Base-by-base conservation (phyloP, 2,329 filamentous ascomycete species). In the Apiospora sp. region DNA sequence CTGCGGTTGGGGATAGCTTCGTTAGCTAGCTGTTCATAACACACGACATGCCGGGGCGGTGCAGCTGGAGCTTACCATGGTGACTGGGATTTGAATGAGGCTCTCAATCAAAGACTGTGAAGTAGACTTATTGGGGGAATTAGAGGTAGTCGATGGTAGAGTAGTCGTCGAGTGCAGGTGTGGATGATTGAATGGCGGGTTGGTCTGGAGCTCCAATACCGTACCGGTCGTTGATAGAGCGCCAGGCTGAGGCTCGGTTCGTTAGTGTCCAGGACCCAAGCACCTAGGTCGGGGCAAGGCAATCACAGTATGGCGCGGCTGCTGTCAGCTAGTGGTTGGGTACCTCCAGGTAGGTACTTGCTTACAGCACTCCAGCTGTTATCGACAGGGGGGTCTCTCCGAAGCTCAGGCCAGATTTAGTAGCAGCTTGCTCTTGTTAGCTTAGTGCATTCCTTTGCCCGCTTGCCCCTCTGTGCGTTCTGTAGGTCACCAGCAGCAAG, bases 1-100 rank as follows among this genome's bases (percentile, higher is more conserved):
- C 95, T 98, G 82, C 30, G 48, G 46, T 73, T 64, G 43, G 67
- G 61, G 48, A 71, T 37, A 14, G 70, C 71, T 71, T 64, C 58
- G 80, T 81, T 81, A 84, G 82, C 80, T 80, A 75, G 67, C 73
- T 77, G 72, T 74, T 75, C 69, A 64, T 22, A 41, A 37, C 54
- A 61, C 16, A 37, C 3, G 30, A 19, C 51, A 49, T 49, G 61
- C 30, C 68, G 69, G 69, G 74, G 73, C 72, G 74, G 44, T 48
- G 22, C 44, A 68, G 49, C 37, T 16, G 10, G 43, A 37, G 27
- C 58, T 44, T 61, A 48, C 27, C 67, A 67, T 75, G 71, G 58
- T 37, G n/a, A 30, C 51, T 44, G 64, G 46, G 22, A 44, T 46
- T 46, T 67, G 54, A 58, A 24, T 58, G 58, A 68, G 75, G 72